Base-by-base conservation (phyloP, 164 flowering plant species). In the Dillenia turbinata region DNA sequence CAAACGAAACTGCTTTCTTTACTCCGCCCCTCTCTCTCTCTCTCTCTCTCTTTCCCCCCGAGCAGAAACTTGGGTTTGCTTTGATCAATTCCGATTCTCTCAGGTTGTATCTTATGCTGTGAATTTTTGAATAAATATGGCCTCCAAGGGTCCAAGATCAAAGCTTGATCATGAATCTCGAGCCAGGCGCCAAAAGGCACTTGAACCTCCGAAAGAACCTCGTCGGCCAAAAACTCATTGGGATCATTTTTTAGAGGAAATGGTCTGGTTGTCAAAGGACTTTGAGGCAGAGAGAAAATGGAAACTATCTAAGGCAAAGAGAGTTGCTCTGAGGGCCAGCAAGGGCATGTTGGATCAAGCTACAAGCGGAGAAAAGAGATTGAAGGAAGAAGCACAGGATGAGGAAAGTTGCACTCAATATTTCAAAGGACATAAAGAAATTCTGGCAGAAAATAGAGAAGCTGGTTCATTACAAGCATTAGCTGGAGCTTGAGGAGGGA, bases 191-290 rank as follows among this genome's bases (percentile, higher is more conserved):
- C 96, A 79, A 69, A 93, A 93, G 98, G 92, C 85, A 8, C 91
- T 87, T 75, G 99, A 92, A 80, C 88, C 83, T 75, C 92, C 97
- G 7, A 83, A 72, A 69, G 97, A 90, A 70, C 99, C 97, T 22
- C 87, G 67, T 46, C 99, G 97, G 17, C 90, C 89, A 47, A 92
- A 90, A 85, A 66, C 94, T 17, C 97, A 92, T 71, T 95, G 99
- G 99, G 99, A 95, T 78, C 97, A 95, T 85, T 97, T 95, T 66
- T 59, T 95, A 54, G 99, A 90, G 67, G 99, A 95, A 77, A 95
- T 95, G 99, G 77, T 81, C 66, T 95, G 99, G 99, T 72, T 95
- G 70, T 92, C 99, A 63, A 95, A 95, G 97, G 99, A 95, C 77
- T 95, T 95, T 71, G 99, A 95, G 77, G 78, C 97, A 24, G 99